Base-by-base conservation (phyloP, 495 filamentous ascomycete species). In the Talaromyces nanjingensis region DNA sequence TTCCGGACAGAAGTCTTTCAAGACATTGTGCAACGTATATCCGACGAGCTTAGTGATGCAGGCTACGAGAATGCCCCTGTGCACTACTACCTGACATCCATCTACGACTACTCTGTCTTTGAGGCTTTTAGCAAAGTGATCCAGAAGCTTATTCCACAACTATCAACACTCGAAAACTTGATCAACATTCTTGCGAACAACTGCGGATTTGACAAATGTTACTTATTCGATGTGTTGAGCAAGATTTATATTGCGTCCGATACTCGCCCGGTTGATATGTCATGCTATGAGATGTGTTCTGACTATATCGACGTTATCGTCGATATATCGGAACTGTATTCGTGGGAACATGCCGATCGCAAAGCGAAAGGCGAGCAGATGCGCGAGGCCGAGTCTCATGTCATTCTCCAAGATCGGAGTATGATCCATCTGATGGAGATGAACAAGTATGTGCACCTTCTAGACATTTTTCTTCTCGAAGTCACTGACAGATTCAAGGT, bases 181-280 rank as follows among this genome's bases (percentile, higher is more conserved):
- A 85, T 98, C 66, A 94, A 96, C 71, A 91, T 90, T 61, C 83
- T 98, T 39, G 91, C 86, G 75, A 89, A 87, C 27, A 93, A 90
- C 31, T 97, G 92, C 71, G 87, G 89, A 6, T 96, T 98, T 68
- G 92, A 98, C 71, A 98, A 98, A 78, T 93, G 92, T 0, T 98
- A 97, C 72, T 82, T 98, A 12, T 98, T 98, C 68, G 94, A 98
- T 71, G 91, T 97, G 12, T 80, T 94, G 60, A 96, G 90, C 76
- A 98, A 98, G 78, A 96, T 98, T 63, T 98, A 98, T 74, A 96
- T 98, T 63, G 94, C 96, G 4, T 96, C 92, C 9, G 94, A 98
- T 71, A 92, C 89, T 12, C 89, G 88, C 22, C 94, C 96, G 5
- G 91, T 93, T 37, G 92, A 97, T 68, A 91, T 96, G 81, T 86